Base-by-base conservation (phyloP, 805 yeast species). In the Torulaspora delbrueckii region DNA sequence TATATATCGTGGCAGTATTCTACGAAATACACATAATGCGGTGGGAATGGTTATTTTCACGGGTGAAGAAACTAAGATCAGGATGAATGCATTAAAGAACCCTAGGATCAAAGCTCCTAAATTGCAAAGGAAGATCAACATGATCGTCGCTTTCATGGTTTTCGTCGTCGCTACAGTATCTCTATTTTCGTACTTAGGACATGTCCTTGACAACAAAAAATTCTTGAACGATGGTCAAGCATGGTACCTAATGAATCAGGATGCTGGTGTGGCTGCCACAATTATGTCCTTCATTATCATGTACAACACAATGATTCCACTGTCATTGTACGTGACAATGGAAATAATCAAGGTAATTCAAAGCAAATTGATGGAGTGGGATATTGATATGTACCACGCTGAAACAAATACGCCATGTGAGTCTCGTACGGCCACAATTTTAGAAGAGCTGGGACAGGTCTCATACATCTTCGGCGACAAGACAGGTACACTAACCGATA, bases 381-480 rank as follows among this genome's bases (percentile, higher is more conserved):
- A 93, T 66, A 78, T 93, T 39, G 98, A 95, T 66, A 88, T 93
- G 96, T 93, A 91, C 59, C 87, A 93, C 62, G 73, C 72, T 13
- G 84, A 79, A 26, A 76, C 88, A 6, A 79, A 93, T 58, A 93
- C 96, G 0, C 96, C 96, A 0, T 91, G 96, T 39, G 96, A 86
- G 56, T 95, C 96, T 0, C 82, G 91, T 62, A 90, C 98, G 0
- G 96, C 98, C 0, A 86, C 97, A 0, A 88, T 93, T 54, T 76
- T 93, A 53, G 99, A 93, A 63, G 99, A 93, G 66, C 71, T 93
- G 56, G 99, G 99, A 2, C 99, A 93, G 63, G 97, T 95, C 1
- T 84, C 96, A 40, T 90, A 91, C 60, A 77, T 93, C 3, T 93
- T 93, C 63, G 86, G 96, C 49, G 99, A 93, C 66, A 93, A 93